Evolutionary conservation across 768 basidiomycete species (phyloP).

Genomic region (Boletus sensibilis): DNA sequence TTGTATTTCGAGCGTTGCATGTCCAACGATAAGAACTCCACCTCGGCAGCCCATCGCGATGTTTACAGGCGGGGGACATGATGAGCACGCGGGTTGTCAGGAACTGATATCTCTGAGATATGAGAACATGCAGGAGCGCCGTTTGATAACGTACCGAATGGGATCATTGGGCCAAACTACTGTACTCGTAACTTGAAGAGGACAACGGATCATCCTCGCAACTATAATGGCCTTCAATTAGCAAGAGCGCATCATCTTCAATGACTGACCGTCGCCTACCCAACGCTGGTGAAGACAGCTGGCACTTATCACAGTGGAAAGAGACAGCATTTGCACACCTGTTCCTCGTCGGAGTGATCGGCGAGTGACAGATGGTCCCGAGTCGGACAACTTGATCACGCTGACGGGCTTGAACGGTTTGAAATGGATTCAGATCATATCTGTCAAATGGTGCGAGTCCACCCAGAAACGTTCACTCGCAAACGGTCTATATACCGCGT

Average conservation of each 20-base stretch:
- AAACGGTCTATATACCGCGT: background rate
- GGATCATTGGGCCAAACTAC: no score
- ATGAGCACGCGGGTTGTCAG: background rate
- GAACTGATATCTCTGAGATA: background rate
- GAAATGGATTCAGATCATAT: background rate
- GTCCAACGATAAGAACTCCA: background rate
- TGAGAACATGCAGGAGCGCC: background rate
- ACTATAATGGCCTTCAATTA: no score
- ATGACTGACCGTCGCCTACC: background rate
- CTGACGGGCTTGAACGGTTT: background rate
- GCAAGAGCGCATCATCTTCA: no score
- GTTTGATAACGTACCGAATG: background rate
- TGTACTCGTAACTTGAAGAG: no score
- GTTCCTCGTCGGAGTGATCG: background rate
- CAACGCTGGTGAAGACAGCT: no score
- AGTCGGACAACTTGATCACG: no score
- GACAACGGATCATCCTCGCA: no score
- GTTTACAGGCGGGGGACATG: background rate
- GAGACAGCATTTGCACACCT: background rate
- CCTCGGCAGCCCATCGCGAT: background rate
- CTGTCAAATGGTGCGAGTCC: background rate
- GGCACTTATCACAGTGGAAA: background rate
- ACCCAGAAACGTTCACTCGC: background rate
- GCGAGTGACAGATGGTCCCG: background rate
- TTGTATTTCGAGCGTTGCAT: constrained; percentile 10